Percentiles rank a stretch among this genome's conserved stretches.
Conservation (phyloP, 2,329 filamentous ascomycete species). For the Diaporthe eres region DNA sequence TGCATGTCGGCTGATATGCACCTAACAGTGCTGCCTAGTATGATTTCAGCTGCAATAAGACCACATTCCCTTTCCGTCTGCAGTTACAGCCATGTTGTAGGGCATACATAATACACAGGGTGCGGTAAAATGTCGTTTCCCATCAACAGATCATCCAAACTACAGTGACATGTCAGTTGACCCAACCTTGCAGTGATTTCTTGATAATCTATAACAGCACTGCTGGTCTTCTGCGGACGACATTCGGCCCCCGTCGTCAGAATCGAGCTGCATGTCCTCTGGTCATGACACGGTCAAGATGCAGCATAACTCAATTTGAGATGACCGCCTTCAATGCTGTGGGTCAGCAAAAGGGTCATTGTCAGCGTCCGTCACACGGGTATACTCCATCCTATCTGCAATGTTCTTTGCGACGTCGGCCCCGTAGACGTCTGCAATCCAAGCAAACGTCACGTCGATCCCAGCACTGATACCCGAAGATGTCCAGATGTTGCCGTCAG, state of each 20-base stretch:
- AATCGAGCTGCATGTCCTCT: neutral
- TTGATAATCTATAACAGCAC: neutral
- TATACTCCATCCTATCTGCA: conserved; percentile 70
- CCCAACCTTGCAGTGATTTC: too few relatives aligned
- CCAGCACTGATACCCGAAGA: conserved; percentile 71
- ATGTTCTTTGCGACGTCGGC: conserved; percentile 62
- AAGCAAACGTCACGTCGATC: conserved; percentile 73
- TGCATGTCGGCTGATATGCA: neutral
- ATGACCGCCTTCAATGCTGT: neutral
- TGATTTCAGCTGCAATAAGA: neutral
- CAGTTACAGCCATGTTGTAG: too few relatives aligned
- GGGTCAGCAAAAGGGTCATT: conserved; percentile 68
- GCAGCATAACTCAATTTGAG: accelerated
- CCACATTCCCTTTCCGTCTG: too few relatives aligned
- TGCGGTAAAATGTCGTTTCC: too few relatives aligned
- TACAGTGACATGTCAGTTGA: too few relatives aligned
- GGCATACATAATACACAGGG: too few relatives aligned
- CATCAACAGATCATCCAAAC: too few relatives aligned
- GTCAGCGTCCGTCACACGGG: conserved; percentile 63
- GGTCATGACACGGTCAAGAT: neutral
- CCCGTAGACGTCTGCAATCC: conserved; percentile 68
- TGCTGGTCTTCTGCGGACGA: neutral
- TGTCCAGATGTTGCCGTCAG: conserved; percentile 71
- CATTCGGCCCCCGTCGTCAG: neutral
- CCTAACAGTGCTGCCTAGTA: neutral